Base-by-base conservation (phyloP, 139 green algal species). In the Klebsormidium nitens region DNA sequence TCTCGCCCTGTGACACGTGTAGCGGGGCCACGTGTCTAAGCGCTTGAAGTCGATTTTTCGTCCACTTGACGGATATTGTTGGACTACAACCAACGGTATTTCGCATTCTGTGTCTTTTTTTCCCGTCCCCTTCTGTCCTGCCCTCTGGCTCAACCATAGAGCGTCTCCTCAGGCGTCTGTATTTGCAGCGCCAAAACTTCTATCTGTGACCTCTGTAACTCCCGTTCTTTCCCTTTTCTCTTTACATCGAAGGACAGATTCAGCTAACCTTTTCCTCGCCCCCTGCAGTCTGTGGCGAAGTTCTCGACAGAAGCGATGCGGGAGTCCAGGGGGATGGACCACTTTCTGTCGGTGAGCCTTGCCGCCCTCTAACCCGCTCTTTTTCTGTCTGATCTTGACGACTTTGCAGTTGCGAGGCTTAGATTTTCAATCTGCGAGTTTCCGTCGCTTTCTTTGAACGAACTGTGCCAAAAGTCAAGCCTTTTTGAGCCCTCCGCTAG, bases 221-320 rank as follows among this genome's bases (percentile, higher is more conserved):
- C n/a, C n/a, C n/a, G n/a, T n/a, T n/a, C n/a, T n/a, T n/a, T 5
- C 14, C 6, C 34, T 28, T 65, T 17, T 31, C 58, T 65, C 14
- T 23, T 36, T 65, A 28, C 35, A 8, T 47, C 58, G 36, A 17
- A 40, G 36, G 31, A 29, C 28, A 38, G 11, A 19, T 59, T 19
- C 6, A 59, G 11, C 49, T 59, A 8, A 5, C 4, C 8, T 4
- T 29, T 57, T 4, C 26, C 8, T n/a, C 19, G 5, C 59, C 46
- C 48, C 35, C 60, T 2, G 32, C 60, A 69, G 42, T 31, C 56
- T 1, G n/a, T 63, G 56, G 17, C 37, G 28, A 31, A 32, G 4
- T 31, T 63, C 31, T 31, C 56, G 19, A 63, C 56, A 11, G 56
- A 63, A 23, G 56, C 56, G 0, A 63, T 63, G 56, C 37, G 29